Percentiles rank a stretch among this genome's conserved stretches.
Conservation (phyloP, 1,284 basidiomycete species). For the Ceratobasidium sp. region DNA sequence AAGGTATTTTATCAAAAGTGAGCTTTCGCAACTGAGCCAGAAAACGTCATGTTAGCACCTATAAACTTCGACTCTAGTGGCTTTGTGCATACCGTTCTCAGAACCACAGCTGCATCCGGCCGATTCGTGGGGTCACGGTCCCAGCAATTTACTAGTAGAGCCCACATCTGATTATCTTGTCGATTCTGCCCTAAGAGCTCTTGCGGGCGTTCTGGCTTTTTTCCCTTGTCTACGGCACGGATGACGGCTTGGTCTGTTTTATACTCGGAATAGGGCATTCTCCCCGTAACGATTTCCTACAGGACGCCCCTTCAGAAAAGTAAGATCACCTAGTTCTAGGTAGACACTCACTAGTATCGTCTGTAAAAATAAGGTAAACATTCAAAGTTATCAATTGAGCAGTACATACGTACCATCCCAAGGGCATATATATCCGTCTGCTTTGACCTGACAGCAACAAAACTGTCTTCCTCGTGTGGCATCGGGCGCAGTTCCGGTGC, state of each 20-base stretch:
- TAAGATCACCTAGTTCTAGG: not conserved
- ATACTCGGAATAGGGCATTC: conserved; percentile 1
- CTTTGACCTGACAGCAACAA: not conserved
- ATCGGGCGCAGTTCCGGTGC: conserved; percentile 12
- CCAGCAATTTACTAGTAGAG: not conserved
- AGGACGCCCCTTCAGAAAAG: not conserved
- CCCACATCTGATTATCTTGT: conserved; percentile 10
- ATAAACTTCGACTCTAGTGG: no score
- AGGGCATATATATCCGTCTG: conserved; percentile 29
- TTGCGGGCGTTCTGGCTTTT: not conserved
- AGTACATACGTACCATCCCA: conserved; percentile 4
- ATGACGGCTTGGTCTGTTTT: not conserved
- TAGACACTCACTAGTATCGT: conserved; percentile 17
- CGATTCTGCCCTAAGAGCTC: not conserved
- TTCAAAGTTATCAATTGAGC: not conserved
- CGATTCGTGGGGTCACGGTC: not conserved
- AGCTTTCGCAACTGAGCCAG: no score
- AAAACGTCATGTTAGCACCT: no score
- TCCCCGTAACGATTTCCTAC: conserved; percentile 22
- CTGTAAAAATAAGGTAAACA: not conserved
- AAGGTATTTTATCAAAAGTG: no score
- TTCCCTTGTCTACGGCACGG: not conserved
- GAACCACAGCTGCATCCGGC: not conserved
- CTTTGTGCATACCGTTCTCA: no score
- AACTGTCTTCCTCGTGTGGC: not conserved